phyloP scores from a whole-genome alignment of 1,139 yeast genomes.

The Candida anutae region DNA sequence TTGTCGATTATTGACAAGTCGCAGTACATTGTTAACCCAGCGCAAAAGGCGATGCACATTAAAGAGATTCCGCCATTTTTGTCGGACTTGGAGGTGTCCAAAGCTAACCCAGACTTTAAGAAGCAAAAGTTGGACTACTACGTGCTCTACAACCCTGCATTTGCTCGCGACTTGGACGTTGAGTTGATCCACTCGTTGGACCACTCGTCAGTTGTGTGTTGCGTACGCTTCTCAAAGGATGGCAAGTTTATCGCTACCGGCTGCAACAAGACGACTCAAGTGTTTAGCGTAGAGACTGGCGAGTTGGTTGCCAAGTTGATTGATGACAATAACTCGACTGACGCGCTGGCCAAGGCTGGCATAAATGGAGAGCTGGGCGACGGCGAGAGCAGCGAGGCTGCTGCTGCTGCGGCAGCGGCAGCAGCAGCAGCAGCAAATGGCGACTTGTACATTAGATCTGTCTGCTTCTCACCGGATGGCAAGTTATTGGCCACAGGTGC shows the following conservation, averaged over 20 bases:
- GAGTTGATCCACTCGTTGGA: constrained; percentile 85
- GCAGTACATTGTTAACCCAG: constrained; percentile 37
- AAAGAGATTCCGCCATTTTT: constrained; percentile 78
- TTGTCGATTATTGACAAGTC: constrained; percentile 33
- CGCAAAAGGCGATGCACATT: constrained; percentile 46
- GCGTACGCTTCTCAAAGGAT: constrained; percentile 88
- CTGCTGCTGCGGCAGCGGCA: constrained; percentile 16
- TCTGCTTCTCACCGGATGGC: constrained; percentile 96
- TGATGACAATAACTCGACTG: constrained; percentile 57
- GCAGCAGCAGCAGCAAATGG: constrained; percentile 47
- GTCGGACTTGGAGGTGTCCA: constrained; percentile 71
- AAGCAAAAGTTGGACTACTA: constrained; percentile 85
- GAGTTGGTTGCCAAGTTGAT: constrained; percentile 76
- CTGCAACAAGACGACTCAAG: constrained; percentile 93
- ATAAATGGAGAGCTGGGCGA: constrained; percentile 10
- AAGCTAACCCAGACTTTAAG: constrained; percentile 71
- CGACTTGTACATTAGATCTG: constrained; percentile 89
- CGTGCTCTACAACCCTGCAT: constrained; percentile 85
- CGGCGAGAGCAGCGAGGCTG: constrained; percentile 19
- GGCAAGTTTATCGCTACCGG: constrained; percentile 96
- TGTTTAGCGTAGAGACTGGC: constrained; percentile 88
- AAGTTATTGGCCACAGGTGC: constrained; percentile 96
- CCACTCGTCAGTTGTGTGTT: constrained; percentile 92
- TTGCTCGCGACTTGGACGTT: constrained; percentile 62
- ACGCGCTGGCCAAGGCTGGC: constrained; percentile 21